phyloP scores from a whole-genome alignment of 176 grass and related monocot genomes.

The Eleusine indica region DNA sequence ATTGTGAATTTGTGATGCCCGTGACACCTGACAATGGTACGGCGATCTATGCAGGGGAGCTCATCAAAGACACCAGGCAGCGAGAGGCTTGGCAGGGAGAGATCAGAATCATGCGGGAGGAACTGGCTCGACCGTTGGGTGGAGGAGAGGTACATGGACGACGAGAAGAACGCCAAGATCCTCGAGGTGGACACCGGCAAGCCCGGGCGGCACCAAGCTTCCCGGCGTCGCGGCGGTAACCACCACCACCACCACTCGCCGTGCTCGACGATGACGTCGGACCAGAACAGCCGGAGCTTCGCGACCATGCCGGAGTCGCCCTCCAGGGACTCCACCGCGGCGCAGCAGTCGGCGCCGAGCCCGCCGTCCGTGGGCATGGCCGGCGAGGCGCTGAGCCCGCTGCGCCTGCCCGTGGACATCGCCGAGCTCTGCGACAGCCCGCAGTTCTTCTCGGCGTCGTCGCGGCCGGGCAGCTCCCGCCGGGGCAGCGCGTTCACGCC shows the following conservation, averaged over 20 bases:
- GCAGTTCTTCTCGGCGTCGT: conserved; percentile 78
- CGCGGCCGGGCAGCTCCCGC: conserved; percentile 62
- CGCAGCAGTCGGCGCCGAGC: conserved; percentile 72
- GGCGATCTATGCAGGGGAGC: conserved; percentile 46
- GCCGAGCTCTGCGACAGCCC: conserved; percentile 75
- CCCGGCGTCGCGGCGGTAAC: conserved; percentile 38
- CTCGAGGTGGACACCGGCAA: conserved; percentile 91
- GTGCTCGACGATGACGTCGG: conserved; percentile 59
- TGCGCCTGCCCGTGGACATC: conserved; percentile 44
- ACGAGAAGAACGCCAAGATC: conserved; percentile 92
- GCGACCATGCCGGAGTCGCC: conserved; percentile 66
- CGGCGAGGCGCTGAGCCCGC: conserved; percentile 51
- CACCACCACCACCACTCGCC: conserved; percentile 51
- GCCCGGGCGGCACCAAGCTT: conserved; percentile 49
- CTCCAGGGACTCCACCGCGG: conserved; percentile 65
- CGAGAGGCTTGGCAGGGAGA: conserved; percentile 57
- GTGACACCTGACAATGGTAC: background rate
- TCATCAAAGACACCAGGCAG: conserved; percentile 44
- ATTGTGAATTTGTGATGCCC: background rate
- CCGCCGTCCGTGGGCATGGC: conserved; percentile 65
- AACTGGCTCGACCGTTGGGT: conserved; percentile 94
- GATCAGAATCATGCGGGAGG: conserved; percentile 67
- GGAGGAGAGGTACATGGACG: conserved; percentile 82
- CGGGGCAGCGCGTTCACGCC: conserved; percentile 61
- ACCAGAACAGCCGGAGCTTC: conserved; percentile 71